Evolutionary conservation across 768 basidiomycete genomes (phyloP).

Genomic region (Panaeolus papilionaceus): DNA sequence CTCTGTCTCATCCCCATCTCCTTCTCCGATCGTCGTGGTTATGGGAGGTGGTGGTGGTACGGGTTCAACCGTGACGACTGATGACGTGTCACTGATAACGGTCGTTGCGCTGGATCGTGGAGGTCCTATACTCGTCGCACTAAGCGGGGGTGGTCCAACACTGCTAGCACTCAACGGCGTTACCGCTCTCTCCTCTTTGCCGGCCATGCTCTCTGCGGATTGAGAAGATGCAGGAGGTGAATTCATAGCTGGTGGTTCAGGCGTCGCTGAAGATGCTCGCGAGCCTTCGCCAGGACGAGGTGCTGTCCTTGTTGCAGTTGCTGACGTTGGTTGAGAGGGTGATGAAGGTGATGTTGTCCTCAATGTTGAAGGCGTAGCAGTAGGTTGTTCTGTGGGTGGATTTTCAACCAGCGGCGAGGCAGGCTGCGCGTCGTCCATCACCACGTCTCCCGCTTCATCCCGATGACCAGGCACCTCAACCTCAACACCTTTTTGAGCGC

Average conservation of each 20-base stretch:
- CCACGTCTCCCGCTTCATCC: background rate
- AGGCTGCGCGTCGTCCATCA: background rate
- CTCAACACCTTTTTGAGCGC: constrained; percentile 22
- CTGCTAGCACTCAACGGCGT: no score
- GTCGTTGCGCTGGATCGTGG: background rate
- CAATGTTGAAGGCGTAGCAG: background rate
- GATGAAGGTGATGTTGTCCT: constrained; percentile 22
- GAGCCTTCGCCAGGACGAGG: background rate
- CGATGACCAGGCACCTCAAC: background rate
- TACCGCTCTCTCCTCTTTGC: no score
- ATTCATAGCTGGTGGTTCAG: background rate
- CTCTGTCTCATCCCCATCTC: background rate
- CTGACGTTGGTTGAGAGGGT: constrained; percentile 8
- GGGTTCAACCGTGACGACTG: background rate
- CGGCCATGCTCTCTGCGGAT: no score
- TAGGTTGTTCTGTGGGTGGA: no score
- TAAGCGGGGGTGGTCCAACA: no score
- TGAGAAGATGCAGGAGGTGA: no score
- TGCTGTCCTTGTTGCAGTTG: background rate
- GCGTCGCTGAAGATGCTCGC: background rate
- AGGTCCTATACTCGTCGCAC: background rate
- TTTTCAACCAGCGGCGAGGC: background rate
- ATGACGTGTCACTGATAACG: constrained; percentile 7
- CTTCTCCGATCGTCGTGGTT: background rate
- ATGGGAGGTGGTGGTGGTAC: background rate